These are phyloP conservation scores for Rheum nobile DNA, from an alignment of 148 eudicot species.

Conservation along the genomic window DNA sequence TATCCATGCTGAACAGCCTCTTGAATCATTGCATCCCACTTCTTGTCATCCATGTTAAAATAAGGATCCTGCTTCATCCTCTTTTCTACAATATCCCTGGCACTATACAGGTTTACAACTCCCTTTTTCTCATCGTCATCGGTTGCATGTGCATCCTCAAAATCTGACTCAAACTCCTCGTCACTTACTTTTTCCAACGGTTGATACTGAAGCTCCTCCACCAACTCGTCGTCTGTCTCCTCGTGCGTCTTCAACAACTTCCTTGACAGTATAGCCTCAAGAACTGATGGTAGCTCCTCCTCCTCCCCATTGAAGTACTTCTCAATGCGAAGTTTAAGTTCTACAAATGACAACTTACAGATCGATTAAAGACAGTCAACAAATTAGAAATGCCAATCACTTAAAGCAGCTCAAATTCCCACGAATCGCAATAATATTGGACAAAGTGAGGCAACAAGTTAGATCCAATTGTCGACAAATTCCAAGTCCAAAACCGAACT, in stretches of 20 bases:
- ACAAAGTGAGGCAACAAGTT: background rate
- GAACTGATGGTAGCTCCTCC: constrained; percentile 37
- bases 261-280: constrained; percentile 43
- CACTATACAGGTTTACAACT: constrained; percentile 42
- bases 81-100: constrained; percentile 35
- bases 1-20: constrained; percentile 44
- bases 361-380: background rate
- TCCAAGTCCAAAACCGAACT: background rate
- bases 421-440: background rate
- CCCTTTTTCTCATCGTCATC: constrained; percentile 38
- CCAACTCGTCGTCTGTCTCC: constrained; percentile 39
- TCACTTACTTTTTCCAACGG: constrained; percentile 38
- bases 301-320: constrained; percentile 46
- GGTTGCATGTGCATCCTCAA: constrained; percentile 37
- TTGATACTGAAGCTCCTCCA: constrained; percentile 37
- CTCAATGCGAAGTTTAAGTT: constrained; percentile 45
- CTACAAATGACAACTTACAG: constrained; percentile 24
- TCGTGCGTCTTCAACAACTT: constrained; percentile 43
- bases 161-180: constrained; percentile 52
- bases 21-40: constrained; percentile 60
- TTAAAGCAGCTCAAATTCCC: background rate
- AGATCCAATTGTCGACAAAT: background rate
- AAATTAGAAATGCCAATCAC: background rate
- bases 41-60: constrained; percentile 65
- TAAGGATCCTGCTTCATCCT: constrained; percentile 41